Percentiles rank a stretch among this genome's conserved stretches.
These are phyloP conservation scores for Sugiyamaella smithiae DNA, from an alignment of 805 yeast genomes.

Conservation along the genomic window DNA sequence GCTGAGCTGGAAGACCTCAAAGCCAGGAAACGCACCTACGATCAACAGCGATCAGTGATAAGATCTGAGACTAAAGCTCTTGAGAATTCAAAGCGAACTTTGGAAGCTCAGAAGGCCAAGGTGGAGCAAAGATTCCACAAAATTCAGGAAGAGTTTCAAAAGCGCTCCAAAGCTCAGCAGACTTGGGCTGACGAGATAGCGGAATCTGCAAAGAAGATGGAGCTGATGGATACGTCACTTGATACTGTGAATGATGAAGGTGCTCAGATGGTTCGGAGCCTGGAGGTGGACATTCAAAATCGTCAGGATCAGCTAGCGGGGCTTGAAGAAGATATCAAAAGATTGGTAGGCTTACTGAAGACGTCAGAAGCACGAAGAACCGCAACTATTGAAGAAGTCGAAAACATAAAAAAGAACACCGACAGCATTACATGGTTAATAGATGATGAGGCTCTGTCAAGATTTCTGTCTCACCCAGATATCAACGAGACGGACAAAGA, in stretches of 20 bases:
- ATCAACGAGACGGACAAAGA: constrained; percentile 16
- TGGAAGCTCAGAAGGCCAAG: constrained; percentile 36
- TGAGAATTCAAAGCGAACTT: constrained; percentile 36
- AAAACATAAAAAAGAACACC: constrained; percentile 17
- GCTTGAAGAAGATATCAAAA: constrained; percentile 22
- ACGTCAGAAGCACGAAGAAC: constrained; percentile 14
- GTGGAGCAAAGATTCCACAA: constrained; percentile 27
- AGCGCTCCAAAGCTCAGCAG: constrained; percentile 13
- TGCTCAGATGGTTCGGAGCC: constrained; percentile 10
- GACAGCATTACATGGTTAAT: constrained; percentile 23
- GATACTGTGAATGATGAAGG: constrained; percentile 15
- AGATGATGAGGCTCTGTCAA: background rate
- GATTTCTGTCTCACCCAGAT: constrained; percentile 5
- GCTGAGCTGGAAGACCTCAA: constrained; percentile 31
- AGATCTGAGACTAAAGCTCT: constrained; percentile 36
- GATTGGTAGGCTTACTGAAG: constrained; percentile 7
- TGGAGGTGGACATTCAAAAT: constrained; percentile 15
- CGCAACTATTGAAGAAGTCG: constrained; percentile 16
- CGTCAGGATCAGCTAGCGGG: constrained; percentile 19
- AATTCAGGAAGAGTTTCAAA: constrained; percentile 21
- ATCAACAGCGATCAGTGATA: constrained; percentile 32
- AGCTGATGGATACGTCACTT: constrained; percentile 13
- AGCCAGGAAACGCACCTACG: constrained; percentile 32
- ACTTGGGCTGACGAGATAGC: constrained; percentile 27
- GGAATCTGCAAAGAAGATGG: constrained; percentile 18